Percentiles rank a stretch among this genome's conserved stretches.
Evolutionary conservation across 2,329 filamentous ascomycete species (phyloP).

Genomic region (Fusarium heterosporum): DNA sequence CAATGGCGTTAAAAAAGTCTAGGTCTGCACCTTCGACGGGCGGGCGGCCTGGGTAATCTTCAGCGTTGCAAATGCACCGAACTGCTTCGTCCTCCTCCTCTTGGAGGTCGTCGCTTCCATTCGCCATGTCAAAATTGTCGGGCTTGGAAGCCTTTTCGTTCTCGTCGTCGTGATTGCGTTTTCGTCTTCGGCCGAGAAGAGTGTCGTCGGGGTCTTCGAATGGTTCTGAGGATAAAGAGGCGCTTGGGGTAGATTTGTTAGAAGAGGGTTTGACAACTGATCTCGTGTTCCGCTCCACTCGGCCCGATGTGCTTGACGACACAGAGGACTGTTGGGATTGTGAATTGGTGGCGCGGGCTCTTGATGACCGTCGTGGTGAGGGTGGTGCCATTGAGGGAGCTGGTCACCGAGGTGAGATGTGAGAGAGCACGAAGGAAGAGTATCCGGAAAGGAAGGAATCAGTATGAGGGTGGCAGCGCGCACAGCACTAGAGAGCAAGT

Average conservation of each 20-base stretch:
- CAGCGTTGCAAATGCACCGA: conserved; percentile 92
- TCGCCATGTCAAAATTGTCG: conserved; percentile 64
- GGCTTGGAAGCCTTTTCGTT: conserved; percentile 58
- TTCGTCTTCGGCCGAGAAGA: conserved; percentile 81
- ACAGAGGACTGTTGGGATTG: conserved; percentile 82
- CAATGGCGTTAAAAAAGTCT: conserved; percentile 68
- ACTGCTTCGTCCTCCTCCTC: conserved; percentile 91
- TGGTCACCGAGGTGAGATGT: conserved; percentile 48
- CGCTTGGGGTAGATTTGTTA: conserved; percentile 80
- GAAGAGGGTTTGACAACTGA: conserved; percentile 79
- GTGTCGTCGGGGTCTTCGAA: conserved; percentile 76
- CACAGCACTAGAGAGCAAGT: conserved; percentile 6
- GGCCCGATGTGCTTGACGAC: conserved; percentile 81
- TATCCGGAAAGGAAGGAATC: background rate
- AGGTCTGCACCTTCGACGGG: conserved; percentile 70
- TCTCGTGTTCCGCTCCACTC: conserved; percentile 79
- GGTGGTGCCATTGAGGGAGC: conserved; percentile 67
- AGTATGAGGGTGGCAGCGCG: conserved; percentile 10
- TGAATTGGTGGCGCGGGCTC: conserved; percentile 84
- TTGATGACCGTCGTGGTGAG: conserved; percentile 88
- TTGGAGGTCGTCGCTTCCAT: conserved; percentile 77
- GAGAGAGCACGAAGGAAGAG: conserved; percentile 28
- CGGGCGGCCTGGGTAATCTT: conserved; percentile 91
- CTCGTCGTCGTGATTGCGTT: conserved; percentile 77
- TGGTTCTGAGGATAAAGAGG: conserved; percentile 76